Evolutionary conservation across 805 yeast species (phyloP).

Genomic region (Tetrapisispora taiwanensis): DNA sequence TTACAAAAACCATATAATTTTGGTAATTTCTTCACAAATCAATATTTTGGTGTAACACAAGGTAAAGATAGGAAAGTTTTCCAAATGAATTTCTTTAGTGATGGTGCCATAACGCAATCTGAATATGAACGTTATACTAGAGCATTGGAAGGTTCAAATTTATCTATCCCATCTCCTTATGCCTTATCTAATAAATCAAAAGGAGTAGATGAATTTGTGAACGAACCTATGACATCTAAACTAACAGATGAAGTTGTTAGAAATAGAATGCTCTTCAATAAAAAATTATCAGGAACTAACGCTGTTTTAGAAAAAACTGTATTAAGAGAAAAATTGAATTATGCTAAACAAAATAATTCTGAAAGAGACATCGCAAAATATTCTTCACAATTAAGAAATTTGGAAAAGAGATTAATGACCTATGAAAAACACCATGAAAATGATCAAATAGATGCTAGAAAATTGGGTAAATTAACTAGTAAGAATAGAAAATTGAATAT

Average conservation of each 20-base stretch:
- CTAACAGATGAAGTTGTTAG: slow-evolving; percentile 73
- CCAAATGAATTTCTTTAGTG: slow-evolving; percentile 73
- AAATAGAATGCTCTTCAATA: slow-evolving; percentile 54
- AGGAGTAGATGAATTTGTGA: slow-evolving; percentile 53
- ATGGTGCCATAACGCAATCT: slow-evolving; percentile 54
- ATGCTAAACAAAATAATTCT: slow-evolving; percentile 55
- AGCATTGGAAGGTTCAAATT: slow-evolving; percentile 48
- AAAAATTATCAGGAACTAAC: slow-evolving; percentile 52
- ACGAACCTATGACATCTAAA: slow-evolving; percentile 55
- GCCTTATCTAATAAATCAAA: slow-evolving; percentile 54
- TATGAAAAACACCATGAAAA: slow-evolving; percentile 32
- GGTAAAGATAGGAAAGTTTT: slow-evolving; percentile 67
- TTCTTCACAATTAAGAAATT: slow-evolving; percentile 37
- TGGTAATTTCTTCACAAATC: slow-evolving; percentile 41
- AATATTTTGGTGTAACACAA: slow-evolving; percentile 66
- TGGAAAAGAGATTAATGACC: slow-evolving; percentile 30
- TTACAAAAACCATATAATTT: slow-evolving; percentile 42
- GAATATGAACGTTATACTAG: slow-evolving; percentile 65
- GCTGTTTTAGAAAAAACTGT: slow-evolving; percentile 68
- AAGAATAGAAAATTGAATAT: slow-evolving; percentile 78
- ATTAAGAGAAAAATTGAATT: slow-evolving; percentile 61
- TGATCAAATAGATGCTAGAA: slow-evolving; percentile 32
- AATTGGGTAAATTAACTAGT: slow-evolving; percentile 65
- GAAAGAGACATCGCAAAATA: slow-evolving; percentile 35
- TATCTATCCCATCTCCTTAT: slow-evolving; percentile 44